Percentiles rank a stretch among this genome's conserved stretches.
These are phyloP conservation scores for Phytophthora hybrid DNA, from an alignment of 352 stramenopile species.

Conservation along the genomic window DNA sequence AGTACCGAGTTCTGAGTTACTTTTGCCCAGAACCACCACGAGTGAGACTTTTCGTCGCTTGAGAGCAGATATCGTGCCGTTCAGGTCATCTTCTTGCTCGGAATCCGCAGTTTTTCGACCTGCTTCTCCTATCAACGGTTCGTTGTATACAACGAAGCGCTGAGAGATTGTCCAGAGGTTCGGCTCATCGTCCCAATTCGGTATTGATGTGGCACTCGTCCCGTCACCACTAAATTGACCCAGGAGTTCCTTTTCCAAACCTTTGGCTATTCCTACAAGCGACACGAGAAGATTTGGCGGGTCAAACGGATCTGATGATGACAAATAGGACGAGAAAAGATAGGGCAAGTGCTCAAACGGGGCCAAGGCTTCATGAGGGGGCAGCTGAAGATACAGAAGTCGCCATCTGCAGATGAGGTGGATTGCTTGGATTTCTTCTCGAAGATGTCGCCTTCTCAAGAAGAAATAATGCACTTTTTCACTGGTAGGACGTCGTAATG, in stretches of 20 bases:
- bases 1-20: conserved; percentile 8
- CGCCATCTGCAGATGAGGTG: conserved; percentile 74
- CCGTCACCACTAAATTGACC: background rate
- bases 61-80: conserved; percentile 24
- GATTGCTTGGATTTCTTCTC: conserved; percentile 50
- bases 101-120: background rate
- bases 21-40: conserved; percentile 26
- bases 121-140: background rate
- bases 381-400: conserved; percentile 57
- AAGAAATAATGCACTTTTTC: conserved; percentile 61
- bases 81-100: conserved; percentile 11
- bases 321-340: conserved; percentile 47
- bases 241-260: conserved; percentile 31
- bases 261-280: conserved; percentile 46
- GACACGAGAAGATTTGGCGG: conserved; percentile 41
- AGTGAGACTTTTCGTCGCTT: conserved; percentile 40
- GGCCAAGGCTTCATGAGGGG: conserved; percentile 51
- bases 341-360: conserved; percentile 65
- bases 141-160: conserved; percentile 35
- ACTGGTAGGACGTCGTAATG: background rate
- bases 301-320: conserved; percentile 22
- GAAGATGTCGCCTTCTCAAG: conserved; percentile 41
- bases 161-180: conserved; percentile 30
- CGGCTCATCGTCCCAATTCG: conserved; percentile 22
- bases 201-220: background rate